Base-by-base conservation (phyloP, 2,329 filamentous ascomycete species). In the Ophiostoma populinum region DNA sequence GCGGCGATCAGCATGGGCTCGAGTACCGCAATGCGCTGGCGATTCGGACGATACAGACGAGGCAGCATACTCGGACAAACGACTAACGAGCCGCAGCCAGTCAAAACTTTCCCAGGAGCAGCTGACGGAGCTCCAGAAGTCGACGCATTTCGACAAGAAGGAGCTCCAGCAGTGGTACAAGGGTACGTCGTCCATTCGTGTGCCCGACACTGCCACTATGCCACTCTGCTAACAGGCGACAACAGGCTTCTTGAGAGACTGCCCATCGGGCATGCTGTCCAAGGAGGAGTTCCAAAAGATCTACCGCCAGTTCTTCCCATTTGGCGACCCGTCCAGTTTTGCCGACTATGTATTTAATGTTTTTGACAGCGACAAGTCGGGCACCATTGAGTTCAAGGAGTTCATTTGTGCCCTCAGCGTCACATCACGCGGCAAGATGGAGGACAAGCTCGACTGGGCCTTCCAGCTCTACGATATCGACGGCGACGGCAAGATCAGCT, bases 161-260 rank as follows among this genome's bases (percentile, higher is more conserved):
- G 90, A 98, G 61, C 61, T 98, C 54, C 90, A 98, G 57, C 87
- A 95, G 75, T 98, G 90, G 90, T 95, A 98, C 62, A 95, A 95
- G 70, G 90, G 90, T 93, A 58, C 44, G 73, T 36, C 8, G 20
- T 26, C 17, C 22, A 32, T 29, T 19, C 34, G 5, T 21, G 22
- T 30, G 18, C 21, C 25, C 34, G 29, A 8, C n/a, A 13, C 11
- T 10, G 15, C 9, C 19, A 4, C 34, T 16, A 16, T 8, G 11
- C 18, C 20, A 16, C 22, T 24, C 15, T 7, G 3, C 12, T 16
- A 25, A 4, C 12, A 10, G 19, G 34, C 11, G 28, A 11, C 17
- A 9, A 5, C 49, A 94, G 87, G 87, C 44, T 95, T 98, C 63
- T 69, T 95, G 42, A 95, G 95, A 65, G 90, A 98, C 59, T 98